Base-by-base conservation (phyloP, 306 rosid species). In the Fagus crenata region DNA sequence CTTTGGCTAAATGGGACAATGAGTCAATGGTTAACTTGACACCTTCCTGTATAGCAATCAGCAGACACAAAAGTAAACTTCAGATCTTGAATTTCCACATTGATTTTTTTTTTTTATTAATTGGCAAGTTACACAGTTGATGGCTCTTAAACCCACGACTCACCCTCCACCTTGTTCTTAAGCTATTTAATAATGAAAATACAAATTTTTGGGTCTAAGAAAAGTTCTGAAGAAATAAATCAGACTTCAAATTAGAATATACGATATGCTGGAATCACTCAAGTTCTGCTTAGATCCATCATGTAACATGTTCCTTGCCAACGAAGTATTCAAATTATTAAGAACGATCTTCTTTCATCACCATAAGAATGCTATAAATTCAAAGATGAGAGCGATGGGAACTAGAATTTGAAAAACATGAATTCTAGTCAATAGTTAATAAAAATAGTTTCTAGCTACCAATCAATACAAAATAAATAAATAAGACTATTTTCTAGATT, bases 21-120 rank as follows among this genome's bases (percentile, higher is more conserved):
- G 98, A 87, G 72, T 78, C 84, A 58, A 90, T 74, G 74, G 98
- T 91, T 74, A 78, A 89, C 39, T 78, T 39, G 79, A 90, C 67
- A 53, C 92, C 98, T 81, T 93, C 96, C 98, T 93, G 92, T 69
- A 84, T 65, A 59, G 70, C 49, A 72, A 75, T 76, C 56, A 82
- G 77, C 82, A 71, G 14, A 69, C 4, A 69, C 53, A 75, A 68
- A 73, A 3, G 12, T 15, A 51, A 73, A 18, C 37, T 32, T 69
- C 55, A 75, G 3, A 75, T 9, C 70, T 49, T 53, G 67, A 11
- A 41, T 37, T 51, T 41, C 68, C n/a, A 63, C 4, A 0, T 3
- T 18, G 9, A 11, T 51, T 13, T 51, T 61, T 4, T 35, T 5
- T 33, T 31, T 63, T 63, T 1, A 12, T 35, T 33, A 2, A 63